Evolutionary conservation across 2,329 filamentous ascomycete genomes (phyloP).

Genomic region (Pseudopithomyces maydicus): DNA sequence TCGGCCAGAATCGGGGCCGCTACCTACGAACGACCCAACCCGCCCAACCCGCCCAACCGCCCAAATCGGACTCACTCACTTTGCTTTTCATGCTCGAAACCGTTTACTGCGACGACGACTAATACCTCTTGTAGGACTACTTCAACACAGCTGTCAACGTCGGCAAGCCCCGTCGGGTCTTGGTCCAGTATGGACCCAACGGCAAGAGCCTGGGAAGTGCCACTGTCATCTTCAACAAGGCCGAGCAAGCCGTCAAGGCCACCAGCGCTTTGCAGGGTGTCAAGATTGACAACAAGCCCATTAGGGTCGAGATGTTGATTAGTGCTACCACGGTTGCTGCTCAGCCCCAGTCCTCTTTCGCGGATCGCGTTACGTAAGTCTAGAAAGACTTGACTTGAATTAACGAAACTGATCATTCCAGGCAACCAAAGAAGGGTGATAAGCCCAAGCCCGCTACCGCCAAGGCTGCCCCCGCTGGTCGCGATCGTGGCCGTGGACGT

Average conservation of each 20-base stretch:
- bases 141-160: constrained; percentile 87
- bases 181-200: constrained; percentile 90
- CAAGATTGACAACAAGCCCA: constrained; percentile 84
- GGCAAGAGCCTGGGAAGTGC: constrained; percentile 91
- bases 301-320: constrained; percentile 95
- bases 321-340: constrained; percentile 74
- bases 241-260: constrained; percentile 83
- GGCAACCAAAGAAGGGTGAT: constrained; percentile 63
- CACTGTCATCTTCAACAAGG: constrained; percentile 82
- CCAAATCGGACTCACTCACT: constrained; percentile 30
- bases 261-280: constrained; percentile 84
- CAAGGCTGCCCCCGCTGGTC: constrained; percentile 63
- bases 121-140: constrained; percentile 87
- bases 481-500: constrained; percentile 50
- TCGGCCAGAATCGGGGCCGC: constrained; percentile 28
- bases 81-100: constrained; percentile 34
- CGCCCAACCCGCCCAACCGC: too few species aligned
- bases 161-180: constrained; percentile 87
- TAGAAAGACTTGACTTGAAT: too few species aligned
- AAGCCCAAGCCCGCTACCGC: constrained; percentile 75
- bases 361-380: constrained; percentile 80
- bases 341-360: constrained; percentile 70
- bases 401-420: constrained; percentile 35
- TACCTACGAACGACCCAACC: constrained; percentile 17
- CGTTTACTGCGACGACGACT: constrained; percentile 57